A percentile compares a stretch with the other conserved stretches of the same genome.
These are phyloP conservation scores for Sporothrix luriei DNA, from an alignment of 2,329 filamentous ascomycete genomes.

Conservation along the genomic window DNA sequence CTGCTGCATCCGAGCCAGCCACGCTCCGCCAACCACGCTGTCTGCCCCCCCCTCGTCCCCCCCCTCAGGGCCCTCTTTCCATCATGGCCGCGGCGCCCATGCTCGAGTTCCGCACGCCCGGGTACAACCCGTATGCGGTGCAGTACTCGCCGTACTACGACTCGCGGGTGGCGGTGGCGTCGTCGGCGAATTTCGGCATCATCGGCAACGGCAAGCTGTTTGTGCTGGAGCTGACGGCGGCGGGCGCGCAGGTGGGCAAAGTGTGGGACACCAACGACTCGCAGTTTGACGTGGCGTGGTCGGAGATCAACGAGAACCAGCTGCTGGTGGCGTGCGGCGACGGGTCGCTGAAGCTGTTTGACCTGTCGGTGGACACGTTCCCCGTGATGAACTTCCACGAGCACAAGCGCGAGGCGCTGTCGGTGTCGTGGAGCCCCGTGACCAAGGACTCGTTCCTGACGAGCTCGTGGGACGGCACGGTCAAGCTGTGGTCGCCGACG, in stretches of 20 bases:
- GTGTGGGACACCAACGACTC: conserved; percentile 94
- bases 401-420: conserved; percentile 90
- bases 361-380: conserved; percentile 77
- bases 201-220: conserved; percentile 94
- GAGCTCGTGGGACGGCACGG: conserved; percentile 92
- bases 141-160: conserved; percentile 99
- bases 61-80: neutral
- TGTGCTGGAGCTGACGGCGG: conserved; percentile 76
- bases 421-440: conserved; percentile 88
- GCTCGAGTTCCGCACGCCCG: conserved; percentile 91
- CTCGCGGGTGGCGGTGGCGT: conserved; percentile 84
- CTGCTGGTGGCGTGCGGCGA: conserved; percentile 86
- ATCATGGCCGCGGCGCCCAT: conserved; percentile 52
- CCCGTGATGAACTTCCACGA: conserved; percentile 92
- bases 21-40: too few relatives aligned
- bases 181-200: conserved; percentile 93
- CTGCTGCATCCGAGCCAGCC: neutral
- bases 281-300: conserved; percentile 93
- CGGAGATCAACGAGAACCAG: conserved; percentile 95
- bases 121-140: conserved; percentile 94
- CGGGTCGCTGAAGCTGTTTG: conserved; percentile 92
- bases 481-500: conserved; percentile 94
- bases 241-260: conserved; percentile 83
- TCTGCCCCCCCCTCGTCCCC: neutral
- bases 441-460: conserved; percentile 89